Percentiles rank a stretch among this genome's conserved stretches.
These are phyloP conservation scores for Pisolithus thermaeus DNA, from an alignment of 1,284 basidiomycete genomes.

Conservation along the genomic window DNA sequence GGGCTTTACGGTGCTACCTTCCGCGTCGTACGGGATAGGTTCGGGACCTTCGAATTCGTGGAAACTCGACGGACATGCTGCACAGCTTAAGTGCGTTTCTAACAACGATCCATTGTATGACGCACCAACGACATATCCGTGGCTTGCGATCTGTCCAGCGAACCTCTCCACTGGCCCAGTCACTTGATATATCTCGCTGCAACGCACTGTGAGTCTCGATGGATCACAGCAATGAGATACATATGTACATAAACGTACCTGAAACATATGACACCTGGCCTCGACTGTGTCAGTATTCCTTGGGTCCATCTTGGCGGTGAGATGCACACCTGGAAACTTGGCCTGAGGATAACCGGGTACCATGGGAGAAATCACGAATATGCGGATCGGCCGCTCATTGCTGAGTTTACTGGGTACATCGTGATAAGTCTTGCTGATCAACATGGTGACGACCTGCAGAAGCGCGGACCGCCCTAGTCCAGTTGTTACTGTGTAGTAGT, in stretches of 20 bases:
- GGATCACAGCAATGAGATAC: background rate
- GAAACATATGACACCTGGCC: constrained; percentile 71
- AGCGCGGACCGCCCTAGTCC: background rate
- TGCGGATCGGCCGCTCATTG: constrained; percentile 64
- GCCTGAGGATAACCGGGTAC: constrained; percentile 72
- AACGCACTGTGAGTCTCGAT: constrained; percentile 3
- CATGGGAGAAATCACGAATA: constrained; percentile 70
- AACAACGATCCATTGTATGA: constrained; percentile 2
- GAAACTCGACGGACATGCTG: constrained; percentile 77
- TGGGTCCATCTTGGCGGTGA: background rate
- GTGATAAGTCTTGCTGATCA: constrained; percentile 73
- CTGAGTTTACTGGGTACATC: constrained; percentile 71
- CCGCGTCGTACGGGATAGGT: constrained; percentile 78
- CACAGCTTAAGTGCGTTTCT: constrained; percentile 1
- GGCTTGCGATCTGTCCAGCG: constrained; percentile 87
- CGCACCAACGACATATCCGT: constrained; percentile 75
- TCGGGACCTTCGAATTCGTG: constrained; percentile 90
- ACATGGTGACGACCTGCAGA: constrained; percentile 42
- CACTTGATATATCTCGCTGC: constrained; percentile 81
- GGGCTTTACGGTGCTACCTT: constrained; percentile 42
- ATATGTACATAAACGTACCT: constrained; percentile 45
- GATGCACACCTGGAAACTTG: constrained; percentile 64
- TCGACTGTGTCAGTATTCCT: constrained; percentile 6
- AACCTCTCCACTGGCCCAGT: constrained; percentile 86
- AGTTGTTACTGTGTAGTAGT: too few species aligned